Percentiles rank a stretch among this genome's conserved stretches.
Conservation (phyloP, 2,329 filamentous ascomycete genomes). For the Pseudocercospora vitis region DNA sequence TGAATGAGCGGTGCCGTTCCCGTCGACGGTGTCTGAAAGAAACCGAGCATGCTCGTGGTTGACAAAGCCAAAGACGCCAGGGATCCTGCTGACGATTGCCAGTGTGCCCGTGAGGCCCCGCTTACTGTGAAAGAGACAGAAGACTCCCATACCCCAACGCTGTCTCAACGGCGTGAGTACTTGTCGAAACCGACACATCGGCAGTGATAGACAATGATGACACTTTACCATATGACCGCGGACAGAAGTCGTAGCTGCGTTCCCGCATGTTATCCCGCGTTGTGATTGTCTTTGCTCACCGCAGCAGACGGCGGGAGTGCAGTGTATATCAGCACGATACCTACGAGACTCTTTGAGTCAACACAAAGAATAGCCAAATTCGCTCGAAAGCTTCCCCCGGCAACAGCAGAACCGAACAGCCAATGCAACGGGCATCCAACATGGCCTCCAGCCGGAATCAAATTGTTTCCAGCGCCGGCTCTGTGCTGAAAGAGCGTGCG, state of each 20-base stretch:
- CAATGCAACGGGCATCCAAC: neutral
- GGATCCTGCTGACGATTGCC: neutral
- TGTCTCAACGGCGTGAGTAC: neutral
- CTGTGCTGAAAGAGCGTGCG: constrained; percentile 1
- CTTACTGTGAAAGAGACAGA: constrained; percentile 7
- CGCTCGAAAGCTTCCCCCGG: neutral
- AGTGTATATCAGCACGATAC: neutral
- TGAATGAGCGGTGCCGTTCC: neutral
- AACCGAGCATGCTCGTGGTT: neutral
- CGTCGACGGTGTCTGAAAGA: neutral
- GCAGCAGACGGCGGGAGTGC: neutral
- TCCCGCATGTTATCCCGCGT: neutral
- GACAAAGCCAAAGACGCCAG: neutral
- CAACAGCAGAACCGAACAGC: too few species aligned
- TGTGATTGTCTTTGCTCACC: neutral
- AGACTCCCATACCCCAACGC: constrained; percentile 1
- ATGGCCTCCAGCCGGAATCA: neutral
- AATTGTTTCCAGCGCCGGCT: constrained; percentile 1
- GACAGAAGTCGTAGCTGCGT: neutral
- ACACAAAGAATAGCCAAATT: neutral
- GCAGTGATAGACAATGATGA: neutral
- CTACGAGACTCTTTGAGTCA: neutral
- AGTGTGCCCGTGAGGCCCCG: constrained; percentile 3
- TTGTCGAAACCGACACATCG: constrained; percentile 1
- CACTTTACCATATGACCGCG: neutral